Evolutionary conservation across 305 asterid species (phyloP), one percentile per base, ranked within the genome.

Genomic region (Fraxinus albicans): DNA sequence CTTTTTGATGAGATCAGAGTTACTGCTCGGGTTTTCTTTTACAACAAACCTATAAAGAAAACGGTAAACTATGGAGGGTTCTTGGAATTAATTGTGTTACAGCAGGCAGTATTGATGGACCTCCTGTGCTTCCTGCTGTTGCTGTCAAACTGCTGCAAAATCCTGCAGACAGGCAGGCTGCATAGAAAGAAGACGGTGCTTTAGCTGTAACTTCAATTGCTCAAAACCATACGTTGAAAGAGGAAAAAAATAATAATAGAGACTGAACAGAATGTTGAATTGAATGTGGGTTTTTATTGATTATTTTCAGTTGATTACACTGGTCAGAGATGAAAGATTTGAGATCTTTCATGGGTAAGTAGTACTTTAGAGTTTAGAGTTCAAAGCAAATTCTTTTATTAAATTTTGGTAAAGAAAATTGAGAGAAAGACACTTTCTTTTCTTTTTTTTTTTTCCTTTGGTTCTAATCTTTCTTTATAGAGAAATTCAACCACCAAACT

Each of bases 141-240:
- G 84, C 90, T 91, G 83, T 89, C 92, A 84, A 88, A 78, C 88
- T 85, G 88, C 89, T 84, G 84, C 91, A 81, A 79, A 80, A 80
- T 87, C 79, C 83, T 85, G 86, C 88, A 84, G 87, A 12, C 82
- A 81, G 86, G 80, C 88, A 87, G 72, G 80, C 89, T 85, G 81
- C 89, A 83, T 81, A 80, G 86, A 86, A 85, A 87, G 87, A 80
- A 80, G 91, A 85, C 73, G 82, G 78, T 85, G 89, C 89, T 88
- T 89, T 86, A 86, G 89, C 89, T 84, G 89, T 85, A 83, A 87
- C 83, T 86, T 86, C 87, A 82, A 85, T 80, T 31, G 73, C 80
- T 84, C 82, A 80, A 88, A 79, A 89, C 50, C 85, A 75, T 53
- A 42, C 65, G 77, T 74, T 81, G 69, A 80, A 69, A 85, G 55